A percentile compares a stretch with the other conserved stretches of the same genome.
phyloP scores from a whole-genome alignment of 106 monocot species.

The Dendrobium catenatum region DNA sequence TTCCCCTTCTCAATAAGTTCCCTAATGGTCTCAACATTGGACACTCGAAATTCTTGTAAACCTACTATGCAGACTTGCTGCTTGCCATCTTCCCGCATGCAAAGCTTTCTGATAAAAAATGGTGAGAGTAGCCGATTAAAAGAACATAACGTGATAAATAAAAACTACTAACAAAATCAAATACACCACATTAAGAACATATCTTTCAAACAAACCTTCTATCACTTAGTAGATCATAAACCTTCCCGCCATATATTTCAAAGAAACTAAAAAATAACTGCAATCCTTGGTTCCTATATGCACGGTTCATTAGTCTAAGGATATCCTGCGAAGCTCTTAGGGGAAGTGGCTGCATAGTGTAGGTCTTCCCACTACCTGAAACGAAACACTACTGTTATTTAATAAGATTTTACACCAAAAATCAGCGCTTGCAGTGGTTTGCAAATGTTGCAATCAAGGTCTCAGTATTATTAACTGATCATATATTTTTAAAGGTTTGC shows the following conservation, averaged over 20 bases:
- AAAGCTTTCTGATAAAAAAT: slow-evolving; percentile 71
- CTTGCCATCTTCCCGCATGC: slow-evolving; percentile 98
- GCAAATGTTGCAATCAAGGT: not conserved
- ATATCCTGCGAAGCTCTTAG: slow-evolving; percentile 92
- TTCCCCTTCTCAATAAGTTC: slow-evolving; percentile 93
- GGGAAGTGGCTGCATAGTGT: slow-evolving; percentile 93
- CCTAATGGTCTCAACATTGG: slow-evolving; percentile 69
- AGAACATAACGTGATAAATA: not conserved
- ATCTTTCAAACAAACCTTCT: slow-evolving; percentile 46
- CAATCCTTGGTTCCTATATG: slow-evolving; percentile 80
- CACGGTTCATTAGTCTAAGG: slow-evolving; percentile 72
- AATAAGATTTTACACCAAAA: not conserved
- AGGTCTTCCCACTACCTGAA: slow-evolving; percentile 97
- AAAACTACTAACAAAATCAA: not conserved
- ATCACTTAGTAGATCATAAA: slow-evolving; percentile 90
- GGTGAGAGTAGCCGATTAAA: not conserved
- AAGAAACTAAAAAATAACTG: slow-evolving; percentile 94
- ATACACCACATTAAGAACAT: no score
- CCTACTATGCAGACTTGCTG: slow-evolving; percentile 98
- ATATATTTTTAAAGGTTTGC: not conserved
- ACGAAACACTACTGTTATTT: not conserved
- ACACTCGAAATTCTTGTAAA: slow-evolving; percentile 75
- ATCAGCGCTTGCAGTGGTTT: not conserved
- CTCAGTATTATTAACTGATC: not conserved
- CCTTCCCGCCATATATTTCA: slow-evolving; percentile 98